Conservation (phyloP, 805 yeast species). For the Naumovozyma castellii region DNA sequence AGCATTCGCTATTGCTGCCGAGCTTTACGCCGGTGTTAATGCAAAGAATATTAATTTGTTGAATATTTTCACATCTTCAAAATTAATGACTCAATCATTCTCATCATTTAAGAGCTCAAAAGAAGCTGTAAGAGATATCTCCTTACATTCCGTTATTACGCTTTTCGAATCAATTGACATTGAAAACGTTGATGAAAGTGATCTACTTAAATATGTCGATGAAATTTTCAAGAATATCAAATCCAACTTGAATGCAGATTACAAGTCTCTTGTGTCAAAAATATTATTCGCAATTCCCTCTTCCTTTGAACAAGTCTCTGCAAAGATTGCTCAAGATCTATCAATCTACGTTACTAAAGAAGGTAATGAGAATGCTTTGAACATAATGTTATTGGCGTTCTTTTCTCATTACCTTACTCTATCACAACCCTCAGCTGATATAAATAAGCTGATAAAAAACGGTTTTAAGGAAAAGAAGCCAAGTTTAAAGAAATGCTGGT, state of each 20-base stretch:
- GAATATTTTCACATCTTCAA: constrained; percentile 33
- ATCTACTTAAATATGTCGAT: constrained; percentile 33
- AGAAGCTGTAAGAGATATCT: constrained; percentile 46
- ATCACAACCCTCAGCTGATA: constrained; percentile 17
- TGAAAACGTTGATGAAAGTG: constrained; percentile 21
- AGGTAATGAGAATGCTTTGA: constrained; percentile 57
- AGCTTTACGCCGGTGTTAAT: constrained; percentile 30
- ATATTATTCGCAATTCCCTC: constrained; percentile 33
- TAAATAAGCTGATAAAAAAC: constrained; percentile 32
- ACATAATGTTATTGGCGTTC: constrained; percentile 40
- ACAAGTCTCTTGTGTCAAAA: constrained; percentile 44
- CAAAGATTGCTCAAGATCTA: constrained; percentile 36
- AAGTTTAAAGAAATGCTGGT: constrained; percentile 61
- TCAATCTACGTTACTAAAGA: constrained; percentile 58
- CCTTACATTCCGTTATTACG: constrained; percentile 31
- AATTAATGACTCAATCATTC: constrained; percentile 42
- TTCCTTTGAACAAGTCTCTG: constrained; percentile 24
- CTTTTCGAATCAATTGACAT: constrained; percentile 18
- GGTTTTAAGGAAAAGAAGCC: constrained; percentile 63
- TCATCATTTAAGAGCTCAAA: constrained; percentile 63
- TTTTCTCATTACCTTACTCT: constrained; percentile 35
- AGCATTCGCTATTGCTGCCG: constrained; percentile 49
- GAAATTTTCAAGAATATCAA: constrained; percentile 53
- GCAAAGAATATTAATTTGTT: constrained; percentile 35
- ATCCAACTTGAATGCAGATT: constrained; percentile 52